Conservation (phyloP, 192 early-diverging fungal species). For the Kickxella alabastrina region DNA sequence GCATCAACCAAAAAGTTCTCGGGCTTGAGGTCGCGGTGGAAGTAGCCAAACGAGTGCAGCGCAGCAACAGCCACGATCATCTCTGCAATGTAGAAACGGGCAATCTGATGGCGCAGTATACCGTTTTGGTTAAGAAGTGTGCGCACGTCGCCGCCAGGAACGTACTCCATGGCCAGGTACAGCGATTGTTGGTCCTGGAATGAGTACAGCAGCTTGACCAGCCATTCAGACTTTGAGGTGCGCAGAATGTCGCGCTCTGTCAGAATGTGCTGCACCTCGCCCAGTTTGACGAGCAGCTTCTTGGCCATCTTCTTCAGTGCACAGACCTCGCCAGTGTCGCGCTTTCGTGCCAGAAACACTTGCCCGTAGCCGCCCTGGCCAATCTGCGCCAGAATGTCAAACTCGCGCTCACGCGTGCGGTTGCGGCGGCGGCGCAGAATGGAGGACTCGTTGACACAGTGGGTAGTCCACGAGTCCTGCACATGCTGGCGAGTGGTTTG, state of each 20-base stretch:
- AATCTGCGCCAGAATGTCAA: conserved; percentile 65
- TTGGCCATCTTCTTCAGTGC: conserved; percentile 78
- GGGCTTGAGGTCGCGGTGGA: conserved; percentile 91
- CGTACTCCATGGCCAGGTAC: conserved; percentile 68
- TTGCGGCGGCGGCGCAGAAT: conserved; percentile 62
- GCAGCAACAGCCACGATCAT: conserved; percentile 76
- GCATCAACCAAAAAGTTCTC: conserved; percentile 78
- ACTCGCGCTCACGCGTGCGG: conserved; percentile 59
- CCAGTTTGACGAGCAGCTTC: conserved; percentile 56
- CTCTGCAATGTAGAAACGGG: conserved; percentile 85
- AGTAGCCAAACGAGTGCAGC: conserved; percentile 82
- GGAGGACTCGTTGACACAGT: conserved; percentile 55
- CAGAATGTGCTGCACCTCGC: conserved; percentile 67
- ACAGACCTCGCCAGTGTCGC: conserved; percentile 62
- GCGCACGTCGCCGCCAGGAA: conserved; percentile 67
- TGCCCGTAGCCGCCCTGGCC: conserved; percentile 79
- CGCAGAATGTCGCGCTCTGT: conserved; percentile 74
- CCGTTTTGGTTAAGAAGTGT: conserved; percentile 73
- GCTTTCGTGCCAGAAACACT: conserved; percentile 66
- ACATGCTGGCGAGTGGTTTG: conserved; percentile 52
- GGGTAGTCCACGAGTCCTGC: conserved; percentile 56
- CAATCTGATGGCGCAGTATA: conserved; percentile 68
- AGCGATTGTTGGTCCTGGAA: conserved; percentile 75
- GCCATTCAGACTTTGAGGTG: conserved; percentile 65
- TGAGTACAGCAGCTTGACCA: conserved; percentile 84